Evolutionary conservation across 805 yeast species (phyloP).

Genomic region (Wickerhamomyces sydowiorum): DNA sequence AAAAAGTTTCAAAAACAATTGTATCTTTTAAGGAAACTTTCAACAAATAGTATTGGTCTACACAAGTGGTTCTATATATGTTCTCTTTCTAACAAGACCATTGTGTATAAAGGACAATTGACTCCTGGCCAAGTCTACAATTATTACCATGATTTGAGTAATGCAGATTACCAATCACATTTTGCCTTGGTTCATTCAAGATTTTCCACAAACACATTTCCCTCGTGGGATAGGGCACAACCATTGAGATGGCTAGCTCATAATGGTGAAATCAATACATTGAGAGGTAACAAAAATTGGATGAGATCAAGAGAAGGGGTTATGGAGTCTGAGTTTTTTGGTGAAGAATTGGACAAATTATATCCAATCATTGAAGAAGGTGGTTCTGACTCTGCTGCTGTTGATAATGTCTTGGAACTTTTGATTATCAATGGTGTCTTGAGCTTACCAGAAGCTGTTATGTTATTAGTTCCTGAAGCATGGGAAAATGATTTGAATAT

Average conservation of each 20-base stretch:
- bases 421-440: constrained; percentile 87
- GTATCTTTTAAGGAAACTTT: constrained; percentile 81
- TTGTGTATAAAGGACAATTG: constrained; percentile 96
- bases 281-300: constrained; percentile 98
- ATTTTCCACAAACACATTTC: constrained; percentile 96
- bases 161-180: constrained; percentile 90
- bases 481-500: constrained; percentile 86
- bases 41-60: constrained; percentile 85
- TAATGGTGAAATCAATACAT: constrained; percentile 96
- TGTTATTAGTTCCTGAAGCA: constrained; percentile 96
- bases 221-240: constrained; percentile 99
- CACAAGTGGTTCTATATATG: constrained; percentile 98
- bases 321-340: constrained; percentile 81
- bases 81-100: constrained; percentile 81
- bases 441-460: constrained; percentile 93
- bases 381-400: constrained; percentile 97
- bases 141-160: constrained; percentile 88
- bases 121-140: constrained; percentile 95
- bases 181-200: constrained; percentile 96
- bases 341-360: constrained; percentile 84
- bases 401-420: constrained; percentile 91
- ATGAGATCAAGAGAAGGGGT: constrained; percentile 98
- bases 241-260: constrained; percentile 97
- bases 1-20: constrained; percentile 76
- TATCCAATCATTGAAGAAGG: constrained; percentile 98